Percentiles rank a stretch among this genome's conserved stretches.
Evolutionary conservation across 1,284 basidiomycete genomes (phyloP).

Genomic region (Caloboletus inedulis): DNA sequence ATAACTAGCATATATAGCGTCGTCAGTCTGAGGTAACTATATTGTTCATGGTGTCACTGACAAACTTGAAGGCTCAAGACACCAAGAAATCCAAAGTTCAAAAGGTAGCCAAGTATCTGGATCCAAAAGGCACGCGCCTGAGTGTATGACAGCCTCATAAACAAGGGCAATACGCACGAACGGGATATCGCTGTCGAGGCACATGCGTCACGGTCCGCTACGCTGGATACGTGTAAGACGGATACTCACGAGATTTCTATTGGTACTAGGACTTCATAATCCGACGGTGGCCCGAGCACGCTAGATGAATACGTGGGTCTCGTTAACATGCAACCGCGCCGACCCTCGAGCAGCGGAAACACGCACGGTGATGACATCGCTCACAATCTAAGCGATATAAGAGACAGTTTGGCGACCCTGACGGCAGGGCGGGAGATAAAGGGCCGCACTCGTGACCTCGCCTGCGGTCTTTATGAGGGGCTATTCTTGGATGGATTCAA

Average conservation of each 20-base stretch:
- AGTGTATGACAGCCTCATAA: neutral
- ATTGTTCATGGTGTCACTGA: neutral
- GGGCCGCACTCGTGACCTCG: neutral
- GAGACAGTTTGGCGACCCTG: neutral
- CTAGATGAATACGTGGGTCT: neutral
- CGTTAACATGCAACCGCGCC: neutral
- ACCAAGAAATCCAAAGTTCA: conserved; percentile 1
- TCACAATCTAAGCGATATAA: neutral
- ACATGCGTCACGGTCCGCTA: neutral
- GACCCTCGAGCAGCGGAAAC: neutral
- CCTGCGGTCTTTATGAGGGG: neutral
- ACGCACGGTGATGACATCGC: conserved; percentile 1
- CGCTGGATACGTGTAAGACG: neutral
- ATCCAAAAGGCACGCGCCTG: neutral
- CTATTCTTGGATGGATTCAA: neutral
- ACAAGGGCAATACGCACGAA: neutral
- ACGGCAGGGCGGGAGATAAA: neutral
- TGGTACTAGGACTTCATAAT: neutral
- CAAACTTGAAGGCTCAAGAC: conserved; percentile 2
- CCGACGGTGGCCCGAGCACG: neutral
- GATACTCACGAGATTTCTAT: conserved; percentile 3
- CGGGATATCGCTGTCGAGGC: neutral
- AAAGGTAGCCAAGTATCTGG: conserved; percentile 1
- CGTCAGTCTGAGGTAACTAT: neutral
- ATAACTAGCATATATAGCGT: neutral